Evolutionary conservation across 2,329 filamentous ascomycete species (phyloP).

Genomic region (Mycocentrospora acerina): DNA sequence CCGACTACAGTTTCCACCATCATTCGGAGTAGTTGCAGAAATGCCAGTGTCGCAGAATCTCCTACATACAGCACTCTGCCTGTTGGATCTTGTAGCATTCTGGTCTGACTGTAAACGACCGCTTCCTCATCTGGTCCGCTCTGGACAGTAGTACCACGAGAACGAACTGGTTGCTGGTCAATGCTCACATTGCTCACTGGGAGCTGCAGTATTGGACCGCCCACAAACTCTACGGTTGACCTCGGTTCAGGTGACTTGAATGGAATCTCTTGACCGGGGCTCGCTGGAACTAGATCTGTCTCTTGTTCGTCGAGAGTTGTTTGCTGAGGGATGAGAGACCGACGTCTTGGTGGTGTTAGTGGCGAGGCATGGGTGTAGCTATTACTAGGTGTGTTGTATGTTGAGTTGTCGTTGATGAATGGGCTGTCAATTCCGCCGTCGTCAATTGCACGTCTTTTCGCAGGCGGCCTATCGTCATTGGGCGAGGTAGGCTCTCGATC

Average conservation of each 20-base stretch:
- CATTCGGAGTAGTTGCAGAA: constrained; percentile 61
- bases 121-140: constrained; percentile 58
- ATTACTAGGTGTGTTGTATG: constrained; percentile 26
- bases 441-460: constrained; percentile 31
- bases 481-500: constrained; percentile 40
- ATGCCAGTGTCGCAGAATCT: constrained; percentile 64
- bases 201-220: constrained; percentile 26
- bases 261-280: constrained; percentile 22
- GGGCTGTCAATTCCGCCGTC: constrained; percentile 19
- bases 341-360: constrained; percentile 13
- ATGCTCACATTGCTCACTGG: constrained; percentile 20
- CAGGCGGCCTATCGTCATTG: constrained; percentile 42
- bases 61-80: constrained; percentile 62
- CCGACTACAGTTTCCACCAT: constrained; percentile 60
- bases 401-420: constrained; percentile 18
- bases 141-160: constrained; percentile 35
- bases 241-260: constrained; percentile 20
- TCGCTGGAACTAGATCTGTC: constrained; percentile 3
- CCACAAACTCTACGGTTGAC: constrained; percentile 26
- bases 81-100: constrained; percentile 62
- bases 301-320: constrained; percentile 8
- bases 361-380: constrained; percentile 21
- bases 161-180: constrained; percentile 24
- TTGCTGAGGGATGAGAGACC: constrained; percentile 17
- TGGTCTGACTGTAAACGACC: constrained; percentile 55